These are phyloP conservation scores for Microdochium trichocladiopsis DNA, from an alignment of 2,329 filamentous ascomycete genomes.

Conservation along the genomic window DNA sequence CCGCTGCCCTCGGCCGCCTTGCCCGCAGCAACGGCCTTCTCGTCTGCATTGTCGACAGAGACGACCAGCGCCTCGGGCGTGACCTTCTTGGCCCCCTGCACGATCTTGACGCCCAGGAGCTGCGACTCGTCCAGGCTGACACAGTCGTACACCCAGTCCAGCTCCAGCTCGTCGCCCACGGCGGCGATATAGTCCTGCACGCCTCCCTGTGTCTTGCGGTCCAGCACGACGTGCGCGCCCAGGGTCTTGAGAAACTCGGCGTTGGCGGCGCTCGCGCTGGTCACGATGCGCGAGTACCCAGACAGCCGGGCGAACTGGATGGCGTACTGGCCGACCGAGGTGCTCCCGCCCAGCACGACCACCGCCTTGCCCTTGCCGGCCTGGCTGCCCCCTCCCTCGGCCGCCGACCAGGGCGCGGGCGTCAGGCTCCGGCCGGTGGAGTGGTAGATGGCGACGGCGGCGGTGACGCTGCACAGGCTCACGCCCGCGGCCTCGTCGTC, in stretches of 20 bases:
- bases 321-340: conserved; percentile 24
- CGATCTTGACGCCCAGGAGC: conserved; percentile 19
- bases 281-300: conserved; percentile 22
- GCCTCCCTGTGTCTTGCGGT: conserved; percentile 7
- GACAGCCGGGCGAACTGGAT: conserved; percentile 23
- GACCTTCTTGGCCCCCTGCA: conserved; percentile 5
- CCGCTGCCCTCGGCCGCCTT: not conserved
- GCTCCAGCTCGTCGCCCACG: conserved; percentile 11
- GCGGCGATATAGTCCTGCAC: conserved; percentile 15
- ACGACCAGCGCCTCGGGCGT: not conserved
- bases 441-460: conserved; percentile 12
- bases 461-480: conserved; percentile 12
- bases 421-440: conserved; percentile 13
- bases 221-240: conserved; percentile 19
- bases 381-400: not conserved
- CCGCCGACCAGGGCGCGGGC: conserved; percentile 18
- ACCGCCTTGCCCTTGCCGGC: conserved; percentile 12
- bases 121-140: conserved; percentile 22
- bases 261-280: conserved; percentile 19
- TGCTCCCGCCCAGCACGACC: conserved; percentile 25
- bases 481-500: conserved; percentile 21
- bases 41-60: not conserved
- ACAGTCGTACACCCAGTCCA: conserved; percentile 21
- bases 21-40: not conserved
- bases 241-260: conserved; percentile 10